Evolutionary conservation across 495 filamentous ascomycete genomes (phyloP).

Genomic region (Poronia punctata): DNA sequence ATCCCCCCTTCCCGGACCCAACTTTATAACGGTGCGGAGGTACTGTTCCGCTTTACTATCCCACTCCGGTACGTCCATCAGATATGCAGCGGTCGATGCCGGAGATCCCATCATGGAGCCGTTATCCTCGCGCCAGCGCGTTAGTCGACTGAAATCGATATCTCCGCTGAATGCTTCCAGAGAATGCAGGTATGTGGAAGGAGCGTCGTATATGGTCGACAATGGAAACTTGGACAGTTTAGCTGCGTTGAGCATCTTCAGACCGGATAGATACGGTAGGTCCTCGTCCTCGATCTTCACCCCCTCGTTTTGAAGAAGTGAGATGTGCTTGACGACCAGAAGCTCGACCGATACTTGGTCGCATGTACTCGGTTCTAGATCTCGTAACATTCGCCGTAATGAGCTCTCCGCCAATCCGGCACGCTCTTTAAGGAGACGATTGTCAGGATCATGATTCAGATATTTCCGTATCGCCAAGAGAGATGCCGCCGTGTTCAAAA

Average conservation of each 20-base stretch:
- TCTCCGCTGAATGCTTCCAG: constrained; percentile 41
- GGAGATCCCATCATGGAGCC: constrained; percentile 45
- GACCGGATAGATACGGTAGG: background rate
- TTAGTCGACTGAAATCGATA: constrained; percentile 33
- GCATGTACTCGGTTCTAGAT: background rate
- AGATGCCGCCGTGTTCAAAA: constrained; percentile 30
- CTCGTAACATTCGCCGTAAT: background rate
- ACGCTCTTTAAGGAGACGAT: background rate
- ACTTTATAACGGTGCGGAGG: constrained; percentile 9
- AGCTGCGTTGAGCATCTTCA: background rate
- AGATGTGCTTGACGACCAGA: constrained; percentile 2
- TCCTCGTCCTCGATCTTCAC: background rate
- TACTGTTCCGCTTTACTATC: constrained; percentile 34
- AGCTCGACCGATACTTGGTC: constrained; percentile 15
- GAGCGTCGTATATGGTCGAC: constrained; percentile 20
- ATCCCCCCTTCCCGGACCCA: constrained; percentile 8
- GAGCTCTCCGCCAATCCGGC: constrained; percentile 5
- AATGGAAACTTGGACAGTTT: constrained; percentile 7
- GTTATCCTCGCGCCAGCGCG: constrained; percentile 29
- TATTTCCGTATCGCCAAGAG: constrained; percentile 24
- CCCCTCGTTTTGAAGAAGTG: constrained; percentile 1
- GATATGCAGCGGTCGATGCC: constrained; percentile 40
- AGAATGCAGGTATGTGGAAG: constrained; percentile 34
- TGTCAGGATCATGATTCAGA: background rate
- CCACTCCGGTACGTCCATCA: constrained; percentile 36